Evolutionary conservation across 768 basidiomycete genomes (phyloP), one percentile per base, ranked within the genome.

Genomic region (Psilocybe tampanensis): DNA sequence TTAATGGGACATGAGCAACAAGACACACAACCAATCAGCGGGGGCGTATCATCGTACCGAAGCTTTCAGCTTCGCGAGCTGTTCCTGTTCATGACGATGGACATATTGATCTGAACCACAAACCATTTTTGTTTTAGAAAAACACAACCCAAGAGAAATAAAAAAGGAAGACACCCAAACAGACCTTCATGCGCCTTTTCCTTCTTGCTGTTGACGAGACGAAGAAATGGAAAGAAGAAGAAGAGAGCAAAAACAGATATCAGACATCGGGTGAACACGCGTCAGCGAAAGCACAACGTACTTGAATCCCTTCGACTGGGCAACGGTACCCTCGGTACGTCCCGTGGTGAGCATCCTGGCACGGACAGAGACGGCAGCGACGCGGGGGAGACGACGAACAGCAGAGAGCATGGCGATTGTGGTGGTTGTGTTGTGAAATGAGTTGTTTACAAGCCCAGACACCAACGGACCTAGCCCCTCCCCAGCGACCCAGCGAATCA

Each of bases 181-280:
- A 11, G 55, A 70, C 71, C 68, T 55, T 91, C 89, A 50, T 88
- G 81, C 18, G 88, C 89, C 67, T 81, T 86, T 70, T 90, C 89
- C 71, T 83, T 90, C 72, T 84, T 84, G 65, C 89, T 91, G 69
- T 34, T 69, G 42, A 55, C 12, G 21, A 19, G n/a, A 21, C 11
- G 24, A 44, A n/a, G n/a, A n/a, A n/a, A n/a, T n/a, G n/a, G n/a
- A n/a, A n/a, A n/a, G 19, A 11, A 29, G 15, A 21, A 23, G 39
- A 34, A n/a, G 36, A 15, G 36, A 52, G 47, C 18, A 43, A 36
- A 17, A 5, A 24, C 2, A 24, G 12, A 51, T 68, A 60, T 72
- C 63, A 18, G 44, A 52, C 15, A 49, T 64, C 61, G 56, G 60
- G 58, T 54, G 49, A 66, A 68, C 57, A 62, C 64, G 61, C 55